phyloP scores from a whole-genome alignment of 192 early-diverging fungal species.

The Backusella luteola region DNA sequence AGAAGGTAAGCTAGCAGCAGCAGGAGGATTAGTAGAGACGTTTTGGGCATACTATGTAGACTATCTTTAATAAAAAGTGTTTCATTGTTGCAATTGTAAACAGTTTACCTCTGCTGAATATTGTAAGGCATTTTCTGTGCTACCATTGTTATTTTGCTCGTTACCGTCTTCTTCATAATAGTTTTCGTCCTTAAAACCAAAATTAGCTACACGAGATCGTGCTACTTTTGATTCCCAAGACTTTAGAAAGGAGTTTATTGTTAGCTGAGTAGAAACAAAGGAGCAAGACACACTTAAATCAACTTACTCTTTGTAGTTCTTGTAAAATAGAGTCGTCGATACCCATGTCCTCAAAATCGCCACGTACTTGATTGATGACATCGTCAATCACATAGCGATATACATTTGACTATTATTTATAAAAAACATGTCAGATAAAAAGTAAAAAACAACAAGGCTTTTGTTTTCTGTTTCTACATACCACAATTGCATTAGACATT shows the following conservation, averaged over 20 bases:
- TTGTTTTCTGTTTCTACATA: background rate
- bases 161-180: conserved; percentile 33
- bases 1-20: conserved; percentile 32
- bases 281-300: background rate
- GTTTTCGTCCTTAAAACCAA: conserved; percentile 33
- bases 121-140: background rate
- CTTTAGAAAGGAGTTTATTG: background rate
- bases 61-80: background rate
- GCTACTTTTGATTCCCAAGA: conserved; percentile 55
- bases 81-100: background rate
- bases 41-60: conserved; percentile 9
- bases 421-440: background rate
- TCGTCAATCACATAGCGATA: conserved; percentile 93
- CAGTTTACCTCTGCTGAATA: conserved; percentile 5
- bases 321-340: conserved; percentile 83
- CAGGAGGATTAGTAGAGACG: background rate
- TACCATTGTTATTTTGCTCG: conserved; percentile 16
- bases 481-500: conserved; percentile 32
- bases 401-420: conserved; percentile 45
- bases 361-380: conserved; percentile 83
- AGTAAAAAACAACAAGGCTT: background rate
- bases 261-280: background rate
- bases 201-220: conserved; percentile 44
- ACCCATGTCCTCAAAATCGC: conserved; percentile 89
- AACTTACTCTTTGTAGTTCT: conserved; percentile 62